Base-by-base conservation (phyloP, 208 protist species). In the Trypanosoma brucei region DNA sequence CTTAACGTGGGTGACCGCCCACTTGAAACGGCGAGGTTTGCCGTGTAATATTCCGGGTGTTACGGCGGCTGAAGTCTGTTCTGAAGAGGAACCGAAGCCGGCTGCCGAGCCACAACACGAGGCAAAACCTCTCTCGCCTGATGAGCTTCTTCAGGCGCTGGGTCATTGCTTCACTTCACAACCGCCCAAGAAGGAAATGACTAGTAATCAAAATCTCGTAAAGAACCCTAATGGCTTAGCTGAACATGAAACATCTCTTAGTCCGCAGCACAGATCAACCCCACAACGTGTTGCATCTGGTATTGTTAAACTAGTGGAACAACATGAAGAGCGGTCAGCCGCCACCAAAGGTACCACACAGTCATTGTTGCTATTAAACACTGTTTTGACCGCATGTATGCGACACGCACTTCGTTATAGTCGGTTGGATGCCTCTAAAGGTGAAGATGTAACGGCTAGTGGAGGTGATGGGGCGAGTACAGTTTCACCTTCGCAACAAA, bases 321-420 rank as follows among this genome's bases (percentile, higher is more conserved):
- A 65, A 6, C 66, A 72, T 38, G 31, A 49, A 3, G 35, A 56
- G 11, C 54, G 51, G 30, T 3, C 59, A 35, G 53, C 45, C 9
- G n/a, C 36, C 33, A 14, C 36, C 7, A 72, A 65, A 33, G 53
- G 66, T 9, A 11, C 66, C 30, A 36, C 37, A 35, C 66, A 72
- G 22, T 42, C 54, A 39, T 51, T 30, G 6, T 55, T 72, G 58
- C 13, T 72, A 1, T 35, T 72, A 2, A 56, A 72, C 46, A 64
- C 49, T 2, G 59, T 65, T 65, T 45, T 65, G 9, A 65, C 66
- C 22, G 53, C 66, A 1, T 72, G 59, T 50, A 59, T 72, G 40
- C 66, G 59, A 48, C 59, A 65, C 39, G 58, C 66, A 31, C 53
- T 72, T 44, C 66, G 44, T 1, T 64, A 65, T 39, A 65, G 66